Base-by-base conservation (phyloP, 2,329 filamentous ascomycete genomes). In the Rosellinia necatrix region DNA sequence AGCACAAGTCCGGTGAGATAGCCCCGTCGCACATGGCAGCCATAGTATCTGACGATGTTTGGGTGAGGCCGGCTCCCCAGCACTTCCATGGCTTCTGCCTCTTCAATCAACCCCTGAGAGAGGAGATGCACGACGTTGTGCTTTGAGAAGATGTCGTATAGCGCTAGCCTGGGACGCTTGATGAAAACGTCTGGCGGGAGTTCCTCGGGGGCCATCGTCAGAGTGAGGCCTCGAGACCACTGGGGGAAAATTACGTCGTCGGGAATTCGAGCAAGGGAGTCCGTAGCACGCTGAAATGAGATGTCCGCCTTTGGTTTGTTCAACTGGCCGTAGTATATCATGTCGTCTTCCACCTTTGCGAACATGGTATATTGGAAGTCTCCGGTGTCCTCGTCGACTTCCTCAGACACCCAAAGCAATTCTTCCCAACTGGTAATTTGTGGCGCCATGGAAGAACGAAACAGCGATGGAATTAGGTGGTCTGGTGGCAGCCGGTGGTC, bases 301-400 rank as follows among this genome's bases (percentile, higher is more conserved):
- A 54, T 46, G 9, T 54, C 37, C n/a, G 43, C 37, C 37, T 54
- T 54, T 13, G 25, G 51, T 35, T 49, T 48, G 27, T 42, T 35
- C 27, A 49, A 42, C 17, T 48, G 37, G 37, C 51, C 37, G 29
- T 48, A 54, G 29, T 32, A 49, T 37, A 55, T 49, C 53, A 59
- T 64, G 52, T 64, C 62, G 48, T 64, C 60, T 47, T 64, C 53
- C 32, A 63, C 56, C 15, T 37, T 29, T 49, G 57, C 62, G 49
- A 61, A 61, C 56, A 63, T 64, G 46, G 62, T 66, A 46, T 64
- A 64, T 56, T 60, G 51, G 27, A 66, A 63, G 44, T 59, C 51
- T 19, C 51, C 47, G 10, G 56, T 59, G 35, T 55, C 51, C 25
- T 55, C 34, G 51, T 55, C 42, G 46, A 58, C 13, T 55, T 52